Percentiles rank a stretch among this genome's conserved stretches.
phyloP scores from a whole-genome alignment of 2,329 filamentous ascomycete genomes.

The Calonectria pseudoreteaudii region DNA sequence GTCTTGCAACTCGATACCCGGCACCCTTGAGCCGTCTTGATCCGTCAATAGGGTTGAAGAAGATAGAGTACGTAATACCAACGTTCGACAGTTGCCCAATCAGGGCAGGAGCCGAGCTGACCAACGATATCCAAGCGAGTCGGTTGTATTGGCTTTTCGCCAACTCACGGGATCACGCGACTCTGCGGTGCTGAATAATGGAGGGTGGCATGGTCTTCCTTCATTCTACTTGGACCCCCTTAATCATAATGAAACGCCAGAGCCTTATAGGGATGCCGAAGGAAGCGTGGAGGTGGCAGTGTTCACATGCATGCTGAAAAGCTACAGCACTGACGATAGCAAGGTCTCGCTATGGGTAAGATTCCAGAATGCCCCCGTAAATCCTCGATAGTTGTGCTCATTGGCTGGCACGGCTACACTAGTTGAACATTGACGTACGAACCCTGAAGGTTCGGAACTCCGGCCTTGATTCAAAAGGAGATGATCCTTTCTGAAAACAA shows the following conservation, averaged over 20 bases:
- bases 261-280: constrained; percentile 11
- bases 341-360: background rate
- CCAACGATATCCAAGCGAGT: background rate
- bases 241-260: constrained; percentile 4
- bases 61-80: background rate
- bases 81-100: background rate
- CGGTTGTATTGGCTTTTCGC: background rate
- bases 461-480: background rate
- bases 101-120: background rate
- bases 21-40: background rate
- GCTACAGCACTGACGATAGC: background rate
- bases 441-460: background rate
- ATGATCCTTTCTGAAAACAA: constrained; percentile 5
- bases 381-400: background rate
- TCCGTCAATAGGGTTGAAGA: background rate
- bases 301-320: constrained; percentile 1
- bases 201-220: background rate
- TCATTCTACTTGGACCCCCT: background rate
- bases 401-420: background rate
- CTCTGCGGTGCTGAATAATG: background rate
- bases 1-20: background rate
- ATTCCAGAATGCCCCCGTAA: background rate
- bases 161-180: background rate
- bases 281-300: constrained; percentile 7
- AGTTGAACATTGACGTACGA: background rate